A percentile compares a stretch with the other conserved stretches of the same genome.
Evolutionary conservation across 306 rosid genomes (phyloP).

Genomic region (Dryas octopetala): DNA sequence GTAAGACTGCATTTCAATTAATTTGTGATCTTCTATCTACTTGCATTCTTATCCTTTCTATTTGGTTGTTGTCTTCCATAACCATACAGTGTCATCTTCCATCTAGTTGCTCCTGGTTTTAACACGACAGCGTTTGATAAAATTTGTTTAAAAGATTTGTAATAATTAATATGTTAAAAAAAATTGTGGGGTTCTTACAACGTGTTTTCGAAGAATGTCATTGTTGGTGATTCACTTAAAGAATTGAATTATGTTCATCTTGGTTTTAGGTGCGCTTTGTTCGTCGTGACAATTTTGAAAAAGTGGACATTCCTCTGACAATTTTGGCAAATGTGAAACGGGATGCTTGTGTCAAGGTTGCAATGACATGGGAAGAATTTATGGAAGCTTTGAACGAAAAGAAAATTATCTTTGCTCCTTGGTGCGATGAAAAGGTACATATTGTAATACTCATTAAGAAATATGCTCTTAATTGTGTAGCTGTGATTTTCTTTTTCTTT

Average conservation of each 20-base stretch:
- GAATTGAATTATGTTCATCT: slow-evolving; percentile 13
- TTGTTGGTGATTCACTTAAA: too few relatives aligned
- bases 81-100: too few relatives aligned
- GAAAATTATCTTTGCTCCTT: slow-evolving; percentile 92
- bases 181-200: too few relatives aligned
- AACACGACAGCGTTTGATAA: too few relatives aligned
- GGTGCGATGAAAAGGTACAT: slow-evolving; percentile 94
- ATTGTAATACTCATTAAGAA: not conserved
- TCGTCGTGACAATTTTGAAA: slow-evolving; percentile 77
- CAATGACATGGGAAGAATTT: slow-evolving; percentile 83
- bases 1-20: slow-evolving; percentile 28
- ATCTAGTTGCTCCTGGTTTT: not conserved
- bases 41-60: too few relatives aligned
- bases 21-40: not conserved
- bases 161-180: too few relatives aligned
- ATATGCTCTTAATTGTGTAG: not conserved
- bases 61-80: too few relatives aligned
- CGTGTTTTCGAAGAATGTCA: too few relatives aligned
- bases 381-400: slow-evolving; percentile 59
- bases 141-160: too few relatives aligned
- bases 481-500: not conserved
- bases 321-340: slow-evolving; percentile 63
- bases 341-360: slow-evolving; percentile 64
- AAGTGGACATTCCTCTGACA: slow-evolving; percentile 48
- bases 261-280: slow-evolving; percentile 62